Conservation (phyloP, 768 basidiomycete species). For the Boletus pseudopeckii region DNA sequence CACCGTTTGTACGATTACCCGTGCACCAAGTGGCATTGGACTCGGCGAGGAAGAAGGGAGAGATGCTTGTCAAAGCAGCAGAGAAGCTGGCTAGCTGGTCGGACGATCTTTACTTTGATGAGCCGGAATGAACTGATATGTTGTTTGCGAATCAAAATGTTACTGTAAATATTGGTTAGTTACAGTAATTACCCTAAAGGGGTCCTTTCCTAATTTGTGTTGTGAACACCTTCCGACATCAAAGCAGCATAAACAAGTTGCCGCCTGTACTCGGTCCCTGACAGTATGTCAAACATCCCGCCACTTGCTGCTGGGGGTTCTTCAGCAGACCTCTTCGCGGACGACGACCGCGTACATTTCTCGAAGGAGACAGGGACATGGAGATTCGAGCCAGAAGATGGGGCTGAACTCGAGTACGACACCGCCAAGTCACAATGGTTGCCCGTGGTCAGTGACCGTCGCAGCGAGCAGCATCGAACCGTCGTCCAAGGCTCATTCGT, state of each 20-base stretch:
- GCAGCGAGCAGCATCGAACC: neutral
- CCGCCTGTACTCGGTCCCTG: constrained; percentile 5
- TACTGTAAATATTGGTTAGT: too few species aligned
- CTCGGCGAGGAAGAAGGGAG: constrained; percentile 20
- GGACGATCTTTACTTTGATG: constrained; percentile 22
- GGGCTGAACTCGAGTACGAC: constrained; percentile 89
- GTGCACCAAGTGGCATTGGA: constrained; percentile 24
- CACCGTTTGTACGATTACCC: constrained; percentile 19
- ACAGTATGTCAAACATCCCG: constrained; percentile 30
- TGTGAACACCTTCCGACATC: constrained; percentile 6
- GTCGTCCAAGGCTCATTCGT: neutral
- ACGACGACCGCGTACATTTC: constrained; percentile 81
- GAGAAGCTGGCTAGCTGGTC: constrained; percentile 22
- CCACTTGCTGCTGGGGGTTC: constrained; percentile 52
- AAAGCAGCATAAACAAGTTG: constrained; percentile 45
- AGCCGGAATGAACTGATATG: neutral
- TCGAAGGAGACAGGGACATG: constrained; percentile 73
- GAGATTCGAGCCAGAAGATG: constrained; percentile 88
- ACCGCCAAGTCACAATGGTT: constrained; percentile 73
- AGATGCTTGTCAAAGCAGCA: constrained; percentile 18
- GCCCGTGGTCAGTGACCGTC: constrained; percentile 60
- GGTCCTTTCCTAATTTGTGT: constrained; percentile 11
- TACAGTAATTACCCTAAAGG: neutral
- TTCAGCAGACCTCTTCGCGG: constrained; percentile 60
- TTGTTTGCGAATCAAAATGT: neutral